These are phyloP conservation scores for Trichoderma cornu-damae DNA, from an alignment of 2,329 filamentous ascomycete genomes.

Conservation along the genomic window DNA sequence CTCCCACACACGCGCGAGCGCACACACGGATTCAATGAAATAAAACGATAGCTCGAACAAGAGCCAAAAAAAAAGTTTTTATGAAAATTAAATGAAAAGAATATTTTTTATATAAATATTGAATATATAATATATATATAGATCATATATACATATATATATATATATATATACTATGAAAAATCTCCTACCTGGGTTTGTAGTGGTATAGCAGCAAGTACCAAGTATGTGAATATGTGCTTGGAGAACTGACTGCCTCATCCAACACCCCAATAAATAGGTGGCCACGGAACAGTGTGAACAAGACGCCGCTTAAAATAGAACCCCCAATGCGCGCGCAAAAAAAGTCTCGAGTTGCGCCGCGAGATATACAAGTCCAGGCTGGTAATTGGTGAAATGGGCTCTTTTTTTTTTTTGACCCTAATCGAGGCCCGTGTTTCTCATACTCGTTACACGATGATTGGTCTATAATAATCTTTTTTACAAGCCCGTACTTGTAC, in stretches of 20 bases:
- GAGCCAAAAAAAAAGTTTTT: no score
- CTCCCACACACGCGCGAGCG: no score
- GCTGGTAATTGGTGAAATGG: background rate
- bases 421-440: background rate
- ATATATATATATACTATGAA: no score
- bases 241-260: background rate
- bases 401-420: no score
- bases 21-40: no score
- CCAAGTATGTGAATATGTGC: background rate
- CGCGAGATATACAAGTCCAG: background rate
- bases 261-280: background rate
- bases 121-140: no score
- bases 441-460: background rate
- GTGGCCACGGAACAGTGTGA: background rate
- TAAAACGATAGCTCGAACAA: no score
- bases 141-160: no score
- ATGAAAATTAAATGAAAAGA: no score
- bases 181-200: no score
- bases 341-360: background rate
- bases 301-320: conserved; percentile 1
- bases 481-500: background rate
- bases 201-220: no score
- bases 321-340: background rate
- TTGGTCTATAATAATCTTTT: background rate
- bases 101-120: no score